Base-by-base conservation (phyloP, 2,329 filamentous ascomycete genomes). In the Paracorniculantispora psalliotae region DNA sequence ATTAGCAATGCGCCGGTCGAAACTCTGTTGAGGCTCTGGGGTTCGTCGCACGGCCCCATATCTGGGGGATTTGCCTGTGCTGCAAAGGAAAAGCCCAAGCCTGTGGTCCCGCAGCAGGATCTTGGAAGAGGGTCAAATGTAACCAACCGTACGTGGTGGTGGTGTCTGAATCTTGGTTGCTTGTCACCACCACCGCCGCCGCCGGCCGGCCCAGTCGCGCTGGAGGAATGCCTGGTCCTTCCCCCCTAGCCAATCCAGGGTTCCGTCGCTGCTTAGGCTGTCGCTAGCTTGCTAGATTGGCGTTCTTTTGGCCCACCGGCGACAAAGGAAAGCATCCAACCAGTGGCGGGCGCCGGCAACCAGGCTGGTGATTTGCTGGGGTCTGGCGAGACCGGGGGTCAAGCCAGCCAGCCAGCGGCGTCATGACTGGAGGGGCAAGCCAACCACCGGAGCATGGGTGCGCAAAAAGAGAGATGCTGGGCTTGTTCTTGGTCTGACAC, bases 51-150 rank as follows among this genome's bases (percentile, higher is more conserved):
- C 53, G 53, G 53, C 53, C 53, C 30, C n/a, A n/a, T n/a, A 48
- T 56, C 23, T 46, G 53, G 53, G 37, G 43, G 19, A 41, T 48
- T n/a, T 26, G 30, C 21, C 41, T 55, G n/a, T 54, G n/a, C n/a
- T n/a, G n/a, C 23, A 26, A 37, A 54, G 25, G 10, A 4, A 26
- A 37, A n/a, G 35, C 21, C 41, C 41, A 26, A 47, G 28, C 15
- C 9, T 28, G 50, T 25, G 41, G 26, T 19, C 19, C 17, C 50
- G 15, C 37, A 41, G 7, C 25, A 37, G 52, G 52, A 47, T 55
- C 52, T 54, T 55, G 52, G 52, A 47, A 37, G 52, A 55, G 52
- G 41, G 74, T 47, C 41, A 19, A 47, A 55, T 55, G 41, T 19
- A 47, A 55, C 52, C 19, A 55, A n/a, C 41, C 19, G 21, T 26